Evolutionary conservation across 768 basidiomycete genomes (phyloP).

Genomic region (Pisolithus albus): DNA sequence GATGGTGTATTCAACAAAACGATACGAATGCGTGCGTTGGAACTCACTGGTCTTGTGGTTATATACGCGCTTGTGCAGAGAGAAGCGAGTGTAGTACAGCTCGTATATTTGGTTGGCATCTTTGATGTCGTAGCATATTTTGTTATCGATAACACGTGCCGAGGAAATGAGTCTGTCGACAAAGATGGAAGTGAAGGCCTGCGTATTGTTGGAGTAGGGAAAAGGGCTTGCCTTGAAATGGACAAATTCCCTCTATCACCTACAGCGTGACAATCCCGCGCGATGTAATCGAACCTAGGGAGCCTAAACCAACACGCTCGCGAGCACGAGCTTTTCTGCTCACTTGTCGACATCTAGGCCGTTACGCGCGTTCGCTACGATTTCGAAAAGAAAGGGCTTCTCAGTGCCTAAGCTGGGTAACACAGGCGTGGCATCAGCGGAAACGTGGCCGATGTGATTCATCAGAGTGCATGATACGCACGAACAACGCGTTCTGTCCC

Average conservation of each 20-base stretch:
- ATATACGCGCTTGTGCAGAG: slow-evolving; percentile 78
- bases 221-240: slow-evolving; percentile 33
- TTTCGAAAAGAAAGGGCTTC: slow-evolving; percentile 75
- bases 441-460: neutral
- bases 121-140: slow-evolving; percentile 80
- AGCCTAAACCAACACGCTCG: neutral
- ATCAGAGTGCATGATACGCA: slow-evolving; percentile 25
- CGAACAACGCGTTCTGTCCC: slow-evolving; percentile 47
- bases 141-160: slow-evolving; percentile 63
- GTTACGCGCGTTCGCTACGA: slow-evolving; percentile 75
- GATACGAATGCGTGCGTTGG: too few relatives aligned
- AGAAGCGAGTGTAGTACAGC: slow-evolving; percentile 67
- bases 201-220: neutral
- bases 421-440: neutral
- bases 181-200: neutral
- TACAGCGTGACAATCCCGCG: slow-evolving; percentile 65
- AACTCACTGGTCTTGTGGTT: slow-evolving; percentile 66
- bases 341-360: slow-evolving; percentile 87
- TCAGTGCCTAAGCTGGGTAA: slow-evolving; percentile 31
- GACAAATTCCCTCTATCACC: slow-evolving; percentile 54
- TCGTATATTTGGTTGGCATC: slow-evolving; percentile 72
- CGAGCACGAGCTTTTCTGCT: slow-evolving; percentile 9
- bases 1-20: neutral
- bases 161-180: slow-evolving; percentile 57
- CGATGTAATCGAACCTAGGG: slow-evolving; percentile 73